Percentiles rank a stretch among this genome's conserved stretches.
These are phyloP conservation scores for Fomitopsis schrenkii DNA, from an alignment of 1,284 basidiomycete genomes.

Conservation along the genomic window DNA sequence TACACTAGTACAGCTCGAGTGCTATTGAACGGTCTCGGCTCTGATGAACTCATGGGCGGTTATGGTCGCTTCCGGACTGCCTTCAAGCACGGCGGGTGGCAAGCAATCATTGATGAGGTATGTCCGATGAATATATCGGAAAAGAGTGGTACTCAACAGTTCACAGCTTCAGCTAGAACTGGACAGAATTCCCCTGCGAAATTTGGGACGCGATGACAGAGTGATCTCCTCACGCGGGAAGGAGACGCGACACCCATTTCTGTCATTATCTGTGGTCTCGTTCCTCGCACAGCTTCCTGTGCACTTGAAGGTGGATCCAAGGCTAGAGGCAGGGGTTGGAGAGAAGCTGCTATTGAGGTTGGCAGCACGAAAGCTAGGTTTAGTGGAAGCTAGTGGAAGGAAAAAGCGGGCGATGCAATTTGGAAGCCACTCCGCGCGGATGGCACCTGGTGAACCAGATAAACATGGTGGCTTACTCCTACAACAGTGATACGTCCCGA, in stretches of 20 bases:
- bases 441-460: conserved; percentile 59
- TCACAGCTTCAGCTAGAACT: conserved; percentile 82
- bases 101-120: conserved; percentile 78
- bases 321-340: conserved; percentile 64
- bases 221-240: conserved; percentile 86
- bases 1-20: conserved; percentile 81
- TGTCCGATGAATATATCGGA: conserved; percentile 7
- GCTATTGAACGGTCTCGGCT: conserved; percentile 88
- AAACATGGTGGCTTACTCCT: conserved; percentile 47
- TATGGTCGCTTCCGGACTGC: conserved; percentile 88
- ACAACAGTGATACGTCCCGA: not conserved
- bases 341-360: conserved; percentile 86
- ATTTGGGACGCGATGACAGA: conserved; percentile 92
- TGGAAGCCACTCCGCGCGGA: conserved; percentile 88
- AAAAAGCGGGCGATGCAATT: conserved; percentile 98
- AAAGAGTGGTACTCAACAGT: not conserved
- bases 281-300: conserved; percentile 77
- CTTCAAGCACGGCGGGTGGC: conserved; percentile 66
- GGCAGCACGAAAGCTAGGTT: conserved; percentile 63
- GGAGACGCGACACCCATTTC: conserved; percentile 88
- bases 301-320: conserved; percentile 75
- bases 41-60: conserved; percentile 93
- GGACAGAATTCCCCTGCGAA: conserved; percentile 85
- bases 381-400: conserved; percentile 62
- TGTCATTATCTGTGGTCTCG: conserved; percentile 74